These are phyloP conservation scores for Morella rubra DNA, from an alignment of 306 rosid genomes.

Conservation along the genomic window DNA sequence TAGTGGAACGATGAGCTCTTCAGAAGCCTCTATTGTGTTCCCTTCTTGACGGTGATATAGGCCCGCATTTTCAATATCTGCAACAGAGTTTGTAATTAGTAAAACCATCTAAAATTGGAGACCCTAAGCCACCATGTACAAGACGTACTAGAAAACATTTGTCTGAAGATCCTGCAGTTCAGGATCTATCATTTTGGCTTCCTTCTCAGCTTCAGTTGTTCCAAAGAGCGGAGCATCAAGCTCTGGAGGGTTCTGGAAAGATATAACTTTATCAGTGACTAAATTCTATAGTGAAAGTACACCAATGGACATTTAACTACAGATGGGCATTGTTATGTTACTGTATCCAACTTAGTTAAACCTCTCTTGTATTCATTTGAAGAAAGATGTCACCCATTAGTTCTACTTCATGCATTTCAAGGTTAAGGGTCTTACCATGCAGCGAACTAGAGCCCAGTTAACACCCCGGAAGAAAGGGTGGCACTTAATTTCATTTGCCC, in stretches of 20 bases:
- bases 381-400: not conserved
- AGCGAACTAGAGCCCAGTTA: constrained; percentile 93
- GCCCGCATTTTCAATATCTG: constrained; percentile 25
- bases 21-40: constrained; percentile 13
- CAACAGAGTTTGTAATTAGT: not conserved
- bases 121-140: not conserved
- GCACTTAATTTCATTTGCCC: constrained; percentile 78
- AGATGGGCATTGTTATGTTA: not conserved
- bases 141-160: constrained; percentile 60
- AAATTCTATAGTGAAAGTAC: constrained; percentile 5
- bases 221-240: constrained; percentile 62
- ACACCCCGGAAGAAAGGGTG: constrained; percentile 80
- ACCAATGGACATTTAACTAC: constrained; percentile 1
- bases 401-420: not conserved
- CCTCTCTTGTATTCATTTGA: not conserved
- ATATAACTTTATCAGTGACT: not conserved
- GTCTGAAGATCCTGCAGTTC: constrained; percentile 53
- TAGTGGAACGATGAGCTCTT: constrained; percentile 14
- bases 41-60: constrained; percentile 16
- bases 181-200: constrained; percentile 45
- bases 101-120: not conserved
- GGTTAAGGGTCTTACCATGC: constrained; percentile 53
- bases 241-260: constrained; percentile 73
- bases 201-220: constrained; percentile 51
- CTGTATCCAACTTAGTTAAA: not conserved